These are phyloP conservation scores for Penicilliopsis zonata DNA, from an alignment of 495 filamentous ascomycete genomes.

Conservation along the genomic window DNA sequence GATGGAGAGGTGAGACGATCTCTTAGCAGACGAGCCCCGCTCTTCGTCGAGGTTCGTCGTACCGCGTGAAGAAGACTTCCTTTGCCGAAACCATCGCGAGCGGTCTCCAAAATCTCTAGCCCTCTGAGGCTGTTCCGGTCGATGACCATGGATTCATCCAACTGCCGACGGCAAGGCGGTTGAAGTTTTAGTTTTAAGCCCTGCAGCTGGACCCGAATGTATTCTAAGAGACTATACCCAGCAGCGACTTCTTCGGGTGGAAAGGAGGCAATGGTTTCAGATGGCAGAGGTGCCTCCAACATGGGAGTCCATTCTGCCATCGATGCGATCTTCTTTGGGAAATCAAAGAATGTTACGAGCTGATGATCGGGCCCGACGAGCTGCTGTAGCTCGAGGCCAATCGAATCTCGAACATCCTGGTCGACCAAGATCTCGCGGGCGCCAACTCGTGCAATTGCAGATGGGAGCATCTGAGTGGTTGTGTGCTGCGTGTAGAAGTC, in stretches of 20 bases:
- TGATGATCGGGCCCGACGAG: slow-evolving; percentile 31
- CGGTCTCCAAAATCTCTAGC: slow-evolving; percentile 76
- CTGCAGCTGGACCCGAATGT: slow-evolving; percentile 67
- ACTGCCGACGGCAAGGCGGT: slow-evolving; percentile 60
- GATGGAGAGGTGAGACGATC: slow-evolving; percentile 80
- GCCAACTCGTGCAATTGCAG: slow-evolving; percentile 67
- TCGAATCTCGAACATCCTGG: slow-evolving; percentile 38
- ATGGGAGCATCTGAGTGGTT: slow-evolving; percentile 56
- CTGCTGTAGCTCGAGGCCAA: slow-evolving; percentile 29
- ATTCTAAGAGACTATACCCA: slow-evolving; percentile 65
- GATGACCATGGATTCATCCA: slow-evolving; percentile 71
- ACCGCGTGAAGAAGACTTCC: slow-evolving; percentile 84
- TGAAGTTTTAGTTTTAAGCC: slow-evolving; percentile 75
- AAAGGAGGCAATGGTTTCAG: slow-evolving; percentile 27
- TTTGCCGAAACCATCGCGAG: slow-evolving; percentile 58
- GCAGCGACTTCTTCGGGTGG: slow-evolving; percentile 42
- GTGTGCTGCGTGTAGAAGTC: slow-evolving; percentile 84
- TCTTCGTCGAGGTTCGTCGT: slow-evolving; percentile 80
- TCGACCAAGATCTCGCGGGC: slow-evolving; percentile 80
- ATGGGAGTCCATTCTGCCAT: slow-evolving; percentile 61
- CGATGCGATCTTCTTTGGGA: slow-evolving; percentile 16
- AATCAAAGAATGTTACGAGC: slow-evolving; percentile 30
- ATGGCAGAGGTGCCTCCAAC: slow-evolving; percentile 53
- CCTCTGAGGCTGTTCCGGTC: slow-evolving; percentile 84
- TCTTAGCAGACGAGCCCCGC: slow-evolving; percentile 71